Conservation (phyloP, 305 asterid genomes). For the Fraxinus dipetala region DNA sequence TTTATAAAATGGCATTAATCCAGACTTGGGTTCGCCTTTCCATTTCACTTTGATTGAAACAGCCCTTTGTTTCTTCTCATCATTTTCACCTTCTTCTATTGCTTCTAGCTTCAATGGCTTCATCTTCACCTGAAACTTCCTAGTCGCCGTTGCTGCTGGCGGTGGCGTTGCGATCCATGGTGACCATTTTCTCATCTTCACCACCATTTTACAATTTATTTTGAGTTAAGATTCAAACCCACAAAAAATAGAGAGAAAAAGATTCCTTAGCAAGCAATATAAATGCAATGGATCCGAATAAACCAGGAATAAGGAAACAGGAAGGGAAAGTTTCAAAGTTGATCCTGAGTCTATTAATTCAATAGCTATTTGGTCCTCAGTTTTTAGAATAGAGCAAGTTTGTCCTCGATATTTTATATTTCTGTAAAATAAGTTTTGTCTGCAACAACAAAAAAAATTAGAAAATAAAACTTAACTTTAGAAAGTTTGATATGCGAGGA, state of each 20-base stretch:
- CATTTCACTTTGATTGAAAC: constrained; percentile 52
- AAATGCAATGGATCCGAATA: background rate
- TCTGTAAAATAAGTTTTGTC: background rate
- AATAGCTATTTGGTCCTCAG: background rate
- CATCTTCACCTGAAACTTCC: constrained; percentile 55
- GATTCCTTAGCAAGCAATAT: constrained; percentile 5
- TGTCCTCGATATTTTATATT: background rate
- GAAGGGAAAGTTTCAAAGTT: background rate
- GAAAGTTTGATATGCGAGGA: background rate
- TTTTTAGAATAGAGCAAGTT: background rate
- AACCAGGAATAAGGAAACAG: background rate
- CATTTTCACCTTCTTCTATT: constrained; percentile 12
- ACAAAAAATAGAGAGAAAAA: background rate
- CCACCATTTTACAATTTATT: constrained; percentile 35
- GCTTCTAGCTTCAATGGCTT: constrained; percentile 46
- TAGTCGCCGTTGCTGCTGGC: constrained; percentile 28
- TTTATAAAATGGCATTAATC: constrained; percentile 44
- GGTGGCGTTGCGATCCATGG: constrained; percentile 21
- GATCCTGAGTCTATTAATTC: background rate
- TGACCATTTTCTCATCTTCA: constrained; percentile 53
- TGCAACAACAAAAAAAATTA: background rate
- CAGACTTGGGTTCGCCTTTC: constrained; percentile 60
- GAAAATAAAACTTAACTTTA: background rate
- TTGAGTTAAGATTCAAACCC: background rate
- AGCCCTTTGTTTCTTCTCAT: constrained; percentile 17